A percentile compares a stretch with the other conserved stretches of the same genome.
Evolutionary conservation across 2,329 filamentous ascomycete species (phyloP).

Genomic region (Botrytis elliptica): DNA sequence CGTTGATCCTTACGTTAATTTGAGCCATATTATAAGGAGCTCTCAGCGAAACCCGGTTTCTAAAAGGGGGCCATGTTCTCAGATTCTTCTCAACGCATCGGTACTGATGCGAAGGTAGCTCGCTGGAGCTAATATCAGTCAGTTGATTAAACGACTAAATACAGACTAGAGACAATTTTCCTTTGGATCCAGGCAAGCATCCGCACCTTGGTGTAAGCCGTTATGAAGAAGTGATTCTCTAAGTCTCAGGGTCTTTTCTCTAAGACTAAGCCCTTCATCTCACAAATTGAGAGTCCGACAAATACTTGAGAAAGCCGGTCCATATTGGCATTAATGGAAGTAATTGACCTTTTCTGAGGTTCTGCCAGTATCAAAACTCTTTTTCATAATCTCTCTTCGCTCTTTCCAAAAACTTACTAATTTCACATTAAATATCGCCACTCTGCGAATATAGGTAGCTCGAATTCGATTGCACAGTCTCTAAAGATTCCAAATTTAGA

Average conservation of each 20-base stretch:
- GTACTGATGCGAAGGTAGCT: background rate
- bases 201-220: background rate
- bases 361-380: background rate
- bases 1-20: too few relatives aligned
- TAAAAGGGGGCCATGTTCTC: too few relatives aligned
- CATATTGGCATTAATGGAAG: rapidly evolving
- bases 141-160: background rate
- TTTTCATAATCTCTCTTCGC: background rate
- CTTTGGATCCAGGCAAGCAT: rapidly evolving
- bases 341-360: rapidly evolving
- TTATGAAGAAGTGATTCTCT: background rate
- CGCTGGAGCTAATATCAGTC: background rate
- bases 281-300: background rate
- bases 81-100: too few relatives aligned
- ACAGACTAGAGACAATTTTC: background rate
- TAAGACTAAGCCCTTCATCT: background rate
- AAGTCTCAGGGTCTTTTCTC: background rate
- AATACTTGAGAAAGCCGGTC: rapidly evolving
- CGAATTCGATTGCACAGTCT: background rate
- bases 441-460: background rate
- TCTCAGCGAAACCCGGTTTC: rapidly evolving
- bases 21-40: rapidly evolving
- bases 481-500: background rate
- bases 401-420: background rate
- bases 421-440: background rate